Base-by-base conservation (phyloP, 2,329 filamentous ascomycete species). In the Chlorencoelia australis region DNA sequence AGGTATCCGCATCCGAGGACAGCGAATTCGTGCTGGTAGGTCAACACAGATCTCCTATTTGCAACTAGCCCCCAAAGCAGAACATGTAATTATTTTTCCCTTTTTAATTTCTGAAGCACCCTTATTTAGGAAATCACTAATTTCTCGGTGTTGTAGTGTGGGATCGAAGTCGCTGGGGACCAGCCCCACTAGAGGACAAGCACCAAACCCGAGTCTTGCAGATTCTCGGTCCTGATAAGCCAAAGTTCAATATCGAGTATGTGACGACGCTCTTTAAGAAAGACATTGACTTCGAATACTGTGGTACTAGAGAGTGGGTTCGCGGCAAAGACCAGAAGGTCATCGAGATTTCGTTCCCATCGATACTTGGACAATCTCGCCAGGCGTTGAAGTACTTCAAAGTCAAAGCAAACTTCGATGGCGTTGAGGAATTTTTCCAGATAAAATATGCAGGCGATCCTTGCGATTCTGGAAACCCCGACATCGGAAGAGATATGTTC, bases 151-250 rank as follows among this genome's bases (percentile, higher is more conserved):
- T n/a, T 1, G 45, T 35, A 2, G 34, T 33, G 5, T 43, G 34
- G 38, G 46, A 48, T 13, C 16, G 37, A 2, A 42, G 44, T n/a
- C 30, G 25, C 14, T 40, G 33, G 13, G 20, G 27, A 16, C 36
- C 35, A 3, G 19, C 37, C 4, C 25, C n/a, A 4, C 30, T 11
- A 3, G 17, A 26, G 4, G 30, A 39, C 18, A 13, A 14, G 4
- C 25, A 35, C 19, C 39, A 49, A 34, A 37, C 37, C 3, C 37
- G 45, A 2, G 37, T 44, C 2, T 8, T 48, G 2, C 27, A 33
- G 14, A 33, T 49, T n/a, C 31, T 26, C 1, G 47, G 43, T 1
- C 37, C 35, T 3, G 13, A 24, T 19, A 16, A 24, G 10, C 16
- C 24, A 0, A 25, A 16, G 3, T 24, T 46, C 6, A 33, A 35